phyloP scores from a whole-genome alignment of 2,329 filamentous ascomycete species.

The Celoporthe dispersa region DNA sequence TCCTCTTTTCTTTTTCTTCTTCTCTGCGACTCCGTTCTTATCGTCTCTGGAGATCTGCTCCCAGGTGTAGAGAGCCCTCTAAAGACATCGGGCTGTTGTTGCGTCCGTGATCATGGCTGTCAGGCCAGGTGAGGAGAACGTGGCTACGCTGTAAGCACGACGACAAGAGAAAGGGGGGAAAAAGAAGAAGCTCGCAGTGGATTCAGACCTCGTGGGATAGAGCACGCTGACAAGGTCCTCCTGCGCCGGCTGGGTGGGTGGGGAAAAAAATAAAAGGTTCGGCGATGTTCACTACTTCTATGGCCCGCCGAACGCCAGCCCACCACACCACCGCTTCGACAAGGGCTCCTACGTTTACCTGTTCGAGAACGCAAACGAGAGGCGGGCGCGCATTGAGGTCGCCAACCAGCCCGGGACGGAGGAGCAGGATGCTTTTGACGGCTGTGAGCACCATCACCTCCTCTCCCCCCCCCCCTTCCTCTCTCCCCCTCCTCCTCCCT shows the following conservation, averaged over 20 bases:
- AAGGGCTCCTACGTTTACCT: constrained; percentile 81
- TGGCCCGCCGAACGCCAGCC: constrained; percentile 65
- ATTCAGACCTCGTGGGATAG: no score
- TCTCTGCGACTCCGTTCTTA: no score
- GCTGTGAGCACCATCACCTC: constrained; percentile 63
- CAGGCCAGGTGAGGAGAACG: constrained; percentile 51
- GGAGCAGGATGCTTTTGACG: constrained; percentile 79
- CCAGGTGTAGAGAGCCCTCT: neutral
- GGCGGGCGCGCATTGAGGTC: constrained; percentile 73
- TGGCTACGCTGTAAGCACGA: constrained; percentile 49
- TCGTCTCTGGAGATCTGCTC: neutral
- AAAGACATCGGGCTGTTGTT: neutral
- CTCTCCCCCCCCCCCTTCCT: no score
- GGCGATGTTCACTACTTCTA: constrained; percentile 82
- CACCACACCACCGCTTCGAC: constrained; percentile 80
- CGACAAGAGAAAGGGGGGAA: neutral
- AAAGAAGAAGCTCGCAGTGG: neutral
- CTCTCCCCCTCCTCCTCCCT: neutral
- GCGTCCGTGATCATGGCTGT: constrained; percentile 43
- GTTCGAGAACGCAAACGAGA: constrained; percentile 72
- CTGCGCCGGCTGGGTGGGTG: neutral
- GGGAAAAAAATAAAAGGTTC: constrained; percentile 56
- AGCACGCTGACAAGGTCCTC: constrained; percentile 32
- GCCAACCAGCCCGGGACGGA: constrained; percentile 76
- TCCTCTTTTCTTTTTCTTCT: neutral